These are phyloP conservation scores for Diaporthe ilicicola DNA, from an alignment of 2,329 filamentous ascomycete genomes.

Conservation along the genomic window DNA sequence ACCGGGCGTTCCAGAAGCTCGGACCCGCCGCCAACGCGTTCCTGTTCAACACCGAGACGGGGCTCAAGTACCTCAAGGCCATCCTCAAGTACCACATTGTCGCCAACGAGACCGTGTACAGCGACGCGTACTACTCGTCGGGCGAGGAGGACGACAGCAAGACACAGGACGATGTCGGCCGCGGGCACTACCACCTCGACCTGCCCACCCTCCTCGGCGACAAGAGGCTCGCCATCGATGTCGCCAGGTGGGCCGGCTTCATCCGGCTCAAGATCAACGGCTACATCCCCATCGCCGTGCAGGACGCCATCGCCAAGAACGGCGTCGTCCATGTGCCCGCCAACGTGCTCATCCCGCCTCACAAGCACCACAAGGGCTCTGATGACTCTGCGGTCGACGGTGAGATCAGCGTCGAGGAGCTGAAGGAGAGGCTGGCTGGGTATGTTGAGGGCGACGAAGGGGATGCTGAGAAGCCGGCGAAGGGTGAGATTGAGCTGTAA, in stretches of 20 bases:
- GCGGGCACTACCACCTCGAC: constrained; percentile 71
- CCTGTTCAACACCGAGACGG: constrained; percentile 79
- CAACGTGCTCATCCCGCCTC: constrained; percentile 79
- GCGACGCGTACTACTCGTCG: constrained; percentile 76
- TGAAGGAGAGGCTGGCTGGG: constrained; percentile 63
- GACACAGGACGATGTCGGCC: constrained; percentile 43
- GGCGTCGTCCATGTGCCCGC: constrained; percentile 84
- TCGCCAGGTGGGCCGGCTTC: constrained; percentile 73
- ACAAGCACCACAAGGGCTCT: constrained; percentile 52
- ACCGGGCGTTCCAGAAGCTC: constrained; percentile 80
- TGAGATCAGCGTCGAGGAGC: constrained; percentile 66
- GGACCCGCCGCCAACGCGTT: constrained; percentile 81
- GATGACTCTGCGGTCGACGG: constrained; percentile 49
- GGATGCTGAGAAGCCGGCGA: not conserved
- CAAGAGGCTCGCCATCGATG: constrained; percentile 74
- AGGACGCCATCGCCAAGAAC: constrained; percentile 78
- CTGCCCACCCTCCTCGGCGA: constrained; percentile 76
- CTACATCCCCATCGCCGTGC: constrained; percentile 68
- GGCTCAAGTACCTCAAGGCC: constrained; percentile 78
- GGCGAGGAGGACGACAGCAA: constrained; percentile 47
- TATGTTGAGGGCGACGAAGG: constrained; percentile 47
- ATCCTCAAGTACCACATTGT: constrained; percentile 83
- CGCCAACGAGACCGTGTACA: constrained; percentile 80
- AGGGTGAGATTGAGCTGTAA: constrained; percentile 25
- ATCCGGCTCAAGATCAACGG: constrained; percentile 80